These are phyloP conservation scores for Fomitiporia mediterranea DNA, from an alignment of 1,284 basidiomycete species.

Conservation along the genomic window DNA sequence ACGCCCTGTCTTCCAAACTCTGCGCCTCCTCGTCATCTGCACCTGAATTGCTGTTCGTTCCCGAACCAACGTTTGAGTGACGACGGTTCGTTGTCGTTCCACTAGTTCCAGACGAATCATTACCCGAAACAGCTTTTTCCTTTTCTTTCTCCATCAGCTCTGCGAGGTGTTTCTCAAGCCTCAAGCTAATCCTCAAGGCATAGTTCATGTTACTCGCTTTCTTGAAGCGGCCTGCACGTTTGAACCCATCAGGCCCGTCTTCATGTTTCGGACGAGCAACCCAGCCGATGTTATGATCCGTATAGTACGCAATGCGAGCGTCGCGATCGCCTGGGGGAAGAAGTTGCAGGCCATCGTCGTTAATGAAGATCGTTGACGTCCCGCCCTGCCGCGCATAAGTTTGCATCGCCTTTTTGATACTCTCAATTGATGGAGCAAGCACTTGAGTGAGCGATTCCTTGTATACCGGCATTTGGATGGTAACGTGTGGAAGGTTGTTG, in stretches of 20 bases:
- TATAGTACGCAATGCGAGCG: constrained; percentile 68
- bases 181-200: constrained; percentile 65
- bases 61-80: background rate
- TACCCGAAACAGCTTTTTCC: constrained; percentile 24
- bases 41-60: background rate
- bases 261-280: constrained; percentile 74
- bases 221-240: constrained; percentile 83
- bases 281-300: constrained; percentile 78
- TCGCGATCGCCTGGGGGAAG: constrained; percentile 57
- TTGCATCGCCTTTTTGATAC: constrained; percentile 81
- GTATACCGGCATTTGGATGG: constrained; percentile 77
- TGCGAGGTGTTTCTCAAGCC: constrained; percentile 66
- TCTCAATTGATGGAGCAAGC: constrained; percentile 73
- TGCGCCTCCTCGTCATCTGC: constrained; percentile 23
- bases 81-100: constrained; percentile 3
- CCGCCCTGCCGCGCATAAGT: constrained; percentile 82
- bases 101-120: constrained; percentile 30
- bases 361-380: constrained; percentile 69
- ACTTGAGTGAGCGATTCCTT: constrained; percentile 68
- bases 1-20: constrained; percentile 54
- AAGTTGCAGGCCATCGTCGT: constrained; percentile 71
- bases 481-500: constrained; percentile 61
- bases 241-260: constrained; percentile 56
- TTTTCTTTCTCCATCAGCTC: constrained; percentile 36
- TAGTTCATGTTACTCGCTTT: constrained; percentile 92